These are phyloP conservation scores for Tarenaya hassleriana DNA, from an alignment of 345 rosid species.

Conservation along the genomic window DNA sequence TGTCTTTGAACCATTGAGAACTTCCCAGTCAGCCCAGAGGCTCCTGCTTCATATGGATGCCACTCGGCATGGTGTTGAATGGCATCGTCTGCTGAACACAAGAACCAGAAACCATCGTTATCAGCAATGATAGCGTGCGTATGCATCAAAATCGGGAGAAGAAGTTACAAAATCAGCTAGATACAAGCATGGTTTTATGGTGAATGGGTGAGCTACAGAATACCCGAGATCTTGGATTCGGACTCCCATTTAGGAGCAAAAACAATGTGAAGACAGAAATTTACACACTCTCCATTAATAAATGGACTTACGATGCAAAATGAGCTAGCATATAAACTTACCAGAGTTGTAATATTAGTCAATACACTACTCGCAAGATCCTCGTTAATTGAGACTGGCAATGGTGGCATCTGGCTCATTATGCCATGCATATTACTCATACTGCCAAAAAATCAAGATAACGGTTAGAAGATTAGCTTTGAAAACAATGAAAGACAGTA, in stretches of 20 bases:
- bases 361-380: slow-evolving; percentile 58
- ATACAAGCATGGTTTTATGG: too few relatives aligned
- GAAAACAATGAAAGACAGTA: neutral
- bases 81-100: slow-evolving; percentile 14
- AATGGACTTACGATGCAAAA: too few relatives aligned
- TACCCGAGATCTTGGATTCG: too few relatives aligned
- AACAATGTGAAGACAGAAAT: too few relatives aligned
- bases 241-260: too few relatives aligned
- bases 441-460: slow-evolving; percentile 38
- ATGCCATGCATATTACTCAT: slow-evolving; percentile 74
- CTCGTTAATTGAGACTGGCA: slow-evolving; percentile 53
- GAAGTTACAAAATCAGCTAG: too few relatives aligned
- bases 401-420: slow-evolving; percentile 91
- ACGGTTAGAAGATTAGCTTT: slow-evolving; percentile 5
- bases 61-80: slow-evolving; percentile 22
- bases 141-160: too few relatives aligned
- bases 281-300: neutral
- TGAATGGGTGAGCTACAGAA: too few relatives aligned
- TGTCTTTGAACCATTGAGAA: too few relatives aligned
- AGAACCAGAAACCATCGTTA: slow-evolving; percentile 4
- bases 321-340: slow-evolving; percentile 30
- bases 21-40: slow-evolving; percentile 23
- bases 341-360: slow-evolving; percentile 47
- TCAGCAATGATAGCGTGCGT: slow-evolving; percentile 4
- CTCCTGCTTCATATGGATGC: slow-evolving; percentile 27